Evolutionary conservation across 805 yeast species (phyloP), one percentile per base, ranked within the genome.

Genomic region (Candida germanica): DNA sequence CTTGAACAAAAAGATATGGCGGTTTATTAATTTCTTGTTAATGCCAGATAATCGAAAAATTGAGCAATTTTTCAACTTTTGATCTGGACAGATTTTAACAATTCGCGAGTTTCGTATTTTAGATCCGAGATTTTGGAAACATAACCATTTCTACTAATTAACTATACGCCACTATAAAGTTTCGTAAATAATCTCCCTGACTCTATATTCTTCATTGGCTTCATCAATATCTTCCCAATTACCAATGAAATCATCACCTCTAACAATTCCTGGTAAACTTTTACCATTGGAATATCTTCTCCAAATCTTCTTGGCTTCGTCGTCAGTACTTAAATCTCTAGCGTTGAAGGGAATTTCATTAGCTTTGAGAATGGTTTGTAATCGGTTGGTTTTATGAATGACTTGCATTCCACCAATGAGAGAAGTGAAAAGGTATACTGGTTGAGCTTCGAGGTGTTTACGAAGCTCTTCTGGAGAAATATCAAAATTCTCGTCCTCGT

Each of bases 271-370:
- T 2, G 97, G 97, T 39, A 87, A 71, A 2, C 77, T 66, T 47
- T 83, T 79, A 3, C 94, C 95, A 19, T 68, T 69, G 12, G 84
- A 69, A 50, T 76, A 76, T 47, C 93, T 73, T 50, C 77, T 78
- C 96, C 96, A 88, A 18, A 87, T 73, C 49, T 78, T 75, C 57
- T 87, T 80, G 11, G 96, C 96, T 42, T 80, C 83, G 34, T 80
- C 87, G 54, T 88, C 94, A 0, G 95, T 87, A 5, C 95, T 95
- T 35, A 87, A 62, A 54, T 88, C 97, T 39, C 84, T 77, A 53
- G 77, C 73, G 20, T 76, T 73, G 54, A 78, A 85, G 40, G 75
- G 69, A 34, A 88, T 64, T 31, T 78, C 73, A 56, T 87, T 84
- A 3, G 89, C 95, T 26, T 77, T 73, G 35, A 88, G 68, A 36